Percentiles rank a stretch among this genome's conserved stretches.
Conservation (phyloP, 306 rosid species). For the Vigna unguiculata region DNA sequence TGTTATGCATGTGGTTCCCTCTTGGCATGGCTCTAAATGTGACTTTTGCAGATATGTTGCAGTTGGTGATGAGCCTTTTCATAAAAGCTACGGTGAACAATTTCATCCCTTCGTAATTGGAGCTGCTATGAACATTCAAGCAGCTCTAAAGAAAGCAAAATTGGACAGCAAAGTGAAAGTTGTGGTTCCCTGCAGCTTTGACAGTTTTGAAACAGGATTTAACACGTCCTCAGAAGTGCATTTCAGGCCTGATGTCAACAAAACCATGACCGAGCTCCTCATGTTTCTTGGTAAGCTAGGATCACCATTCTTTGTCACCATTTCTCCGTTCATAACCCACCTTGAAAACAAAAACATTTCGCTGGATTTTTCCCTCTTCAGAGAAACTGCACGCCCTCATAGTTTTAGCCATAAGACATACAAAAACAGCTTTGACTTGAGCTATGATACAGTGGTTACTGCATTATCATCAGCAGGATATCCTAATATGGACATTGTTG, state of each 20-base stretch:
- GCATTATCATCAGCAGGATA: constrained; percentile 70
- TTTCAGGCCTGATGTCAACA: constrained; percentile 78
- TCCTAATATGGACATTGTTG: constrained; percentile 67
- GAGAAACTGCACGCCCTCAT: constrained; percentile 67
- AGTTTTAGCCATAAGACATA: constrained; percentile 65
- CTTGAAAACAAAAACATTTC: constrained; percentile 77
- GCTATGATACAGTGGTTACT: constrained; percentile 70
- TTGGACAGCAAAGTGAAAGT: constrained; percentile 75
- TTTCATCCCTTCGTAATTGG: constrained; percentile 78
- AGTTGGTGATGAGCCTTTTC: constrained; percentile 92
- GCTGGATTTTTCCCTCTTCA: constrained; percentile 75
- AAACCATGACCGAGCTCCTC: constrained; percentile 85
- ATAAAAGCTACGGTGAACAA: constrained; percentile 71
- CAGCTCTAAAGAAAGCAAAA: constrained; percentile 70
- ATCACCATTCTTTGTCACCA: constrained; percentile 81
- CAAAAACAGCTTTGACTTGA: constrained; percentile 82
- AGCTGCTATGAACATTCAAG: constrained; percentile 76
- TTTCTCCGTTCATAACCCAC: constrained; percentile 70
- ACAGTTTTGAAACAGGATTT: constrained; percentile 69
- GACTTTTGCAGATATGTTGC: constrained; percentile 76
- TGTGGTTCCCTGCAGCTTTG: constrained; percentile 95
- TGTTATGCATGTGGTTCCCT: constrained; percentile 41
- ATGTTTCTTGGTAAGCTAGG: constrained; percentile 71
- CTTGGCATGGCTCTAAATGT: constrained; percentile 32
- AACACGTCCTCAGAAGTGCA: constrained; percentile 68